Evolutionary conservation across 345 rosid genomes (phyloP).

Genomic region (Heritiera littoralis): DNA sequence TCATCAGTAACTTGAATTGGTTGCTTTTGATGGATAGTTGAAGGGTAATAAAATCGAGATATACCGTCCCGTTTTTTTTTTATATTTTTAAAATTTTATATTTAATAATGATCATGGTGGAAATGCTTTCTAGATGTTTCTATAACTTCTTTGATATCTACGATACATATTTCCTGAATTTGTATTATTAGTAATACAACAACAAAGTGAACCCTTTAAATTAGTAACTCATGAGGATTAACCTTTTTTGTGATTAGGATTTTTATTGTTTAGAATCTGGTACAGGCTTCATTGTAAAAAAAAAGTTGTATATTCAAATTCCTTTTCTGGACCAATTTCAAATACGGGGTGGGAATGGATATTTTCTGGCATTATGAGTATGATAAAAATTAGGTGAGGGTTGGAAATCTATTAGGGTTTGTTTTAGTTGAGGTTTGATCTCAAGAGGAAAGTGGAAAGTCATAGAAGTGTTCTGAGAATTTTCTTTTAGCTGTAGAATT

Average conservation of each 20-base stretch:
- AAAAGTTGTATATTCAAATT: neutral
- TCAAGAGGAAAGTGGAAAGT: neutral
- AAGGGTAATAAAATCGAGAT: neutral
- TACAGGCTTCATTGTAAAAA: neutral
- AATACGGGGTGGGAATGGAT: neutral
- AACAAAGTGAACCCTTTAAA: neutral
- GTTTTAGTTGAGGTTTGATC: constrained; percentile 1
- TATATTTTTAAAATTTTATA: neutral
- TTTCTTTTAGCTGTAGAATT: neutral
- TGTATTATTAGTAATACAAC: neutral
- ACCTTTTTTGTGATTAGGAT: neutral
- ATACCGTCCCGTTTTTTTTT: neutral
- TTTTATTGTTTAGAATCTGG: neutral
- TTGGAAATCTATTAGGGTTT: neutral
- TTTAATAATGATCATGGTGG: neutral
- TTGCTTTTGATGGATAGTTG: neutral
- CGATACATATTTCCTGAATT: neutral
- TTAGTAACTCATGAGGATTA: neutral
- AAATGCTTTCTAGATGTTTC: neutral
- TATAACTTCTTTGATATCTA: neutral
- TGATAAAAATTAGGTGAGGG: neutral
- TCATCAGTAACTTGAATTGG: neutral
- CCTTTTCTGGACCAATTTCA: neutral
- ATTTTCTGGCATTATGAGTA: neutral
- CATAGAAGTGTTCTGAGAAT: neutral